Conservation (phyloP, 768 basidiomycete species). For the Russula abietina region DNA sequence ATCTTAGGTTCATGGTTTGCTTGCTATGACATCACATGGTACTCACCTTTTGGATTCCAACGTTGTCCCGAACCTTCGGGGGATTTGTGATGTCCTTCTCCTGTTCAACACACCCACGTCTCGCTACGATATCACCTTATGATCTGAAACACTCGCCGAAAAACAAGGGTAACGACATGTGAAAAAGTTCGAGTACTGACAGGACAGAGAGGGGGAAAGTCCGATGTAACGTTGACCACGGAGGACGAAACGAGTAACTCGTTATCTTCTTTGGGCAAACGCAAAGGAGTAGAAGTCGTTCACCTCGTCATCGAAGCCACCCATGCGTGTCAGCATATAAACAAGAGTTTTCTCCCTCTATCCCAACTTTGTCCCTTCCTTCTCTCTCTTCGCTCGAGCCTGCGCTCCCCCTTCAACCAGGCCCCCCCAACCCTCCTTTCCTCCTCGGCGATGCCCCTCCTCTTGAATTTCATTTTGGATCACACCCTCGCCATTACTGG, state of each 20-base stretch:
- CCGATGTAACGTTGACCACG: background rate
- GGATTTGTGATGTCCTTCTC: background rate
- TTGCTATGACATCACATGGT: conserved; percentile 15
- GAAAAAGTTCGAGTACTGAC: background rate
- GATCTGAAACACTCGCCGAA: background rate
- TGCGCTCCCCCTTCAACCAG: conserved; percentile 10
- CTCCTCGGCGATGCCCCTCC: conserved; percentile 23
- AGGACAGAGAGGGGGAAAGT: background rate
- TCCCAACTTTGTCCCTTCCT: background rate
- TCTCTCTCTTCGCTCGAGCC: background rate
- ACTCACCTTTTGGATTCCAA: conserved; percentile 15
- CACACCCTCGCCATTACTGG: conserved; percentile 20
- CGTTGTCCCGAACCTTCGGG: background rate
- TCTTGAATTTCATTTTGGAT: conserved; percentile 18
- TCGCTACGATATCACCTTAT: no score
- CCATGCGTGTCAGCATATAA: conserved; percentile 14
- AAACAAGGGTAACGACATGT: background rate
- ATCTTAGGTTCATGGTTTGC: background rate
- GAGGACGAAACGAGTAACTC: conserved; percentile 5
- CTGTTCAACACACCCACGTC: background rate
- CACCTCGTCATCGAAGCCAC: background rate
- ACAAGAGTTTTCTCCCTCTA: background rate
- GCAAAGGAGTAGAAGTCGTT: conserved; percentile 13
- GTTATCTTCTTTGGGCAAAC: conserved; percentile 11
- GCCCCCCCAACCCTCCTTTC: background rate